Conservation (phyloP, 2,329 filamentous ascomycete genomes). For the Fusarium drepaniforme region DNA sequence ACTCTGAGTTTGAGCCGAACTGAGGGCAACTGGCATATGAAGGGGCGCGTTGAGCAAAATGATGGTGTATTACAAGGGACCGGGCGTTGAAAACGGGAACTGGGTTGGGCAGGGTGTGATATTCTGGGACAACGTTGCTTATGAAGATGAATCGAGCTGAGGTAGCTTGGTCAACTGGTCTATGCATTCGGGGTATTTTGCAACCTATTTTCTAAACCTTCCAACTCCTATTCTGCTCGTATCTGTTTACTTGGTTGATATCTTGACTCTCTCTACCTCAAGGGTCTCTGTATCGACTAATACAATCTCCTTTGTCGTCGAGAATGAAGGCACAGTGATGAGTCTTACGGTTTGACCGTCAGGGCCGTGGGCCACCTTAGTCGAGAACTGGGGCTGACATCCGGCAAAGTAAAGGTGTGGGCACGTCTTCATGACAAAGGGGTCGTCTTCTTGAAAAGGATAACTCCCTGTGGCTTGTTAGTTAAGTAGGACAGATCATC, state of each 20-base stretch:
- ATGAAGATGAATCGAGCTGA: slow-evolving; percentile 4
- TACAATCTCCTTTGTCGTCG: slow-evolving; percentile 81
- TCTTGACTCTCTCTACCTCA: slow-evolving; percentile 78
- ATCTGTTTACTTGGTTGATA: slow-evolving; percentile 47
- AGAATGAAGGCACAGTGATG: slow-evolving; percentile 87
- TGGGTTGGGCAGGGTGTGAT: not conserved
- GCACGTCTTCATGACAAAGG: slow-evolving; percentile 86
- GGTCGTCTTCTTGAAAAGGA: slow-evolving; percentile 94
- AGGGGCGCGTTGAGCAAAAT: not conserved
- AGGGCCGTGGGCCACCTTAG: slow-evolving; percentile 74
- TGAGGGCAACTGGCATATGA: not conserved
- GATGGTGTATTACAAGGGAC: not conserved
- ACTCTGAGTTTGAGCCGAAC: slow-evolving; percentile 21
- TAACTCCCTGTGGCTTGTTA: slow-evolving; percentile 78
- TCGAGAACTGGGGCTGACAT: slow-evolving; percentile 84
- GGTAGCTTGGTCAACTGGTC: not conserved
- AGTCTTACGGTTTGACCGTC: slow-evolving; percentile 80
- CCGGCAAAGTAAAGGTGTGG: slow-evolving; percentile 94
- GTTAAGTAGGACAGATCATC: not conserved
- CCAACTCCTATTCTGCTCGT: not conserved
- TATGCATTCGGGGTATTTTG: slow-evolving; percentile 34
- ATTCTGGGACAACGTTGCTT: not conserved
- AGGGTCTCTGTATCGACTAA: slow-evolving; percentile 88
- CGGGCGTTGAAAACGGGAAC: not conserved
- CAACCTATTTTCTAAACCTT: slow-evolving; percentile 19